Evolutionary conservation across 352 stramenopile species (phyloP).

Genomic region (Pythium rishiriense): DNA sequence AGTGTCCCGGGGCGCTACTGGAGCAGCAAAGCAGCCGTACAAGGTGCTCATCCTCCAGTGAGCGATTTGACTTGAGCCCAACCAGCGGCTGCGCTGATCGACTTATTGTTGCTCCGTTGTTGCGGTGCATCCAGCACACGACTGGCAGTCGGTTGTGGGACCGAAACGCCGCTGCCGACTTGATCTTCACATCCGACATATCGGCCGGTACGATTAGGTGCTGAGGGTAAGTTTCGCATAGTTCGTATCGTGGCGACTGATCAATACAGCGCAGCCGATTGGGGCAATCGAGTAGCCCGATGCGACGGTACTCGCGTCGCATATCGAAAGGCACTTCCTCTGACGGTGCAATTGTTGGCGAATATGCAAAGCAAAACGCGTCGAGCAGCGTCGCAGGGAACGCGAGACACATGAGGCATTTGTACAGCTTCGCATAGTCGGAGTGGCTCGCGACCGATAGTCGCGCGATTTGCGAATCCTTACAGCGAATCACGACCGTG

Average conservation of each 20-base stretch:
- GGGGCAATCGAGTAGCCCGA: conserved; percentile 70
- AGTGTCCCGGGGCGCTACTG: conserved; percentile 33
- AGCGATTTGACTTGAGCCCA: conserved; percentile 76
- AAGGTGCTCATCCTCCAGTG: conserved; percentile 74
- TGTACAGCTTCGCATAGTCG: conserved; percentile 78
- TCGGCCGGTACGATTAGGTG: conserved; percentile 91
- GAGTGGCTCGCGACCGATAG: conserved; percentile 69
- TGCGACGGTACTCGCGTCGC: conserved; percentile 73
- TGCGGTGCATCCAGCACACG: conserved; percentile 73
- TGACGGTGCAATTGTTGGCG: conserved; percentile 63
- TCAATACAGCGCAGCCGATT: conserved; percentile 76
- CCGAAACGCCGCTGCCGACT: conserved; percentile 68
- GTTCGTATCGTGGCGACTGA: conserved; percentile 68
- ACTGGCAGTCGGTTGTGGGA: conserved; percentile 72
- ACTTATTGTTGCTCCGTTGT: conserved; percentile 77
- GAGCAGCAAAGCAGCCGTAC: conserved; percentile 70
- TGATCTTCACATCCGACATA: conserved; percentile 90
- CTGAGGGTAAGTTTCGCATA: conserved; percentile 95
- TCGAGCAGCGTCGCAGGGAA: conserved; percentile 75
- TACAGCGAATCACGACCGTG: conserved; percentile 78
- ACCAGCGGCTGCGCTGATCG: conserved; percentile 81
- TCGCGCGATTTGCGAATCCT: conserved; percentile 68
- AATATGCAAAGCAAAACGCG: conserved; percentile 83
- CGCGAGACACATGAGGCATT: conserved; percentile 72
- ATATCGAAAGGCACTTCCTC: conserved; percentile 82